A percentile compares a stretch with the other conserved stretches of the same genome.
Conservation (phyloP, 768 basidiomycete species). For the Tricholoma bakamatsutake region DNA sequence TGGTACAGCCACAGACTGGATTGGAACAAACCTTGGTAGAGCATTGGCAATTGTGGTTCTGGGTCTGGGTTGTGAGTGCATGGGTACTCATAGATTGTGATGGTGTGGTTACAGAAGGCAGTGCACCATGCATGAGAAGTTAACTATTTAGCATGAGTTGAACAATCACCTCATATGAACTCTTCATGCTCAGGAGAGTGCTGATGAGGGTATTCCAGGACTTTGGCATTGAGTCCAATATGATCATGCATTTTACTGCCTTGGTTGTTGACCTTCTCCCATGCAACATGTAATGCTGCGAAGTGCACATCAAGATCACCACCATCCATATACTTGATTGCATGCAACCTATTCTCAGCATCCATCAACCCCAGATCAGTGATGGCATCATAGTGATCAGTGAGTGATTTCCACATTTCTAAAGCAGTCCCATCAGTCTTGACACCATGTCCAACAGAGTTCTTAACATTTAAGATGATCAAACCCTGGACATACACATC, state of each 20-base stretch:
- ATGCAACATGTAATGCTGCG: not conserved
- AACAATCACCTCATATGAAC: not conserved
- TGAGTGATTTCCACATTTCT: too few relatives aligned
- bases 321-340: not conserved
- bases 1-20: slow-evolving; percentile 5
- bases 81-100: not conserved
- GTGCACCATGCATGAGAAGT: not conserved
- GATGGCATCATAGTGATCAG: not conserved
- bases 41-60: not conserved
- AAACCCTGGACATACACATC: too few relatives aligned
- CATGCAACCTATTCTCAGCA: not conserved
- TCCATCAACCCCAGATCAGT: not conserved
- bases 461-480: too few relatives aligned
- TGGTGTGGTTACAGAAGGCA: not conserved
- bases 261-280: not conserved
- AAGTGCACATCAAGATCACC: not conserved
- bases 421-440: too few relatives aligned
- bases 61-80: not conserved
- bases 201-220: not conserved
- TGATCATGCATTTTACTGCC: not conserved
- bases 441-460: too few relatives aligned
- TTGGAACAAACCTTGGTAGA: slow-evolving; percentile 4
- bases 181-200: not conserved
- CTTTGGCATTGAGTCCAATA: not conserved
- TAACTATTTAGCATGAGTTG: not conserved